Base-by-base conservation (phyloP, 306 rosid species). In the Corylus americana region DNA sequence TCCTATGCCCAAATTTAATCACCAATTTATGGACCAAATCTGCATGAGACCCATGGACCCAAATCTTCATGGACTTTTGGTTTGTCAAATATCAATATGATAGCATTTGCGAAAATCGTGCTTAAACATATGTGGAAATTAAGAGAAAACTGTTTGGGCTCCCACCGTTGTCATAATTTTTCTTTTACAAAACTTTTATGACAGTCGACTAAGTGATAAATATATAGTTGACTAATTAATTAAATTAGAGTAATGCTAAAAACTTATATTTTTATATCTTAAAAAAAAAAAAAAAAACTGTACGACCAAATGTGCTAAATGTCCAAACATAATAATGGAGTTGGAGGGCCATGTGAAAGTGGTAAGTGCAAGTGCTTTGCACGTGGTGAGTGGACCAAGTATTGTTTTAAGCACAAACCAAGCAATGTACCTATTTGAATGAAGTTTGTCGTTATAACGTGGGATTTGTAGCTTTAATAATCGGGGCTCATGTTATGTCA, bases 311-410 rank as follows among this genome's bases (percentile, higher is more conserved):
- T 8, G 20, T 77, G 55, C 27, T 72, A 48, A 20, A 18, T 54
- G 59, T 11, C 39, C 45, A 31, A 39, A 75, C 20, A 64, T 71
- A 42, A 31, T 12, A 31, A 31, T 31, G 2, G 31, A 58, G 17
- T 12, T 22, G 44, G 62, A 55, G 11, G 11, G 35, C 64, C 67
- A 77, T 79, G 77, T 82, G 84, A 29, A 50, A 17, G 64, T 54
- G 55, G 44, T 67, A 29, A 73, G 55, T 58, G 75, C 4, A 27
- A 70, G 69, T 81, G 55, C 39, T 47, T 20, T 22, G 86, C 89
- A 85, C 79, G 83, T 88, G 87, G 77, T 27, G 14, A 78, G 91
- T 83, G 80, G 66, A 78, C 89, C 91, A 67, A 83, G 76, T 27
- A 61, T 61, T 42, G 8, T 42, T 42, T 42, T 5, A 31, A 31